phyloP scores from a whole-genome alignment of 805 yeast species.

The Metschnikowia lochheadii region DNA sequence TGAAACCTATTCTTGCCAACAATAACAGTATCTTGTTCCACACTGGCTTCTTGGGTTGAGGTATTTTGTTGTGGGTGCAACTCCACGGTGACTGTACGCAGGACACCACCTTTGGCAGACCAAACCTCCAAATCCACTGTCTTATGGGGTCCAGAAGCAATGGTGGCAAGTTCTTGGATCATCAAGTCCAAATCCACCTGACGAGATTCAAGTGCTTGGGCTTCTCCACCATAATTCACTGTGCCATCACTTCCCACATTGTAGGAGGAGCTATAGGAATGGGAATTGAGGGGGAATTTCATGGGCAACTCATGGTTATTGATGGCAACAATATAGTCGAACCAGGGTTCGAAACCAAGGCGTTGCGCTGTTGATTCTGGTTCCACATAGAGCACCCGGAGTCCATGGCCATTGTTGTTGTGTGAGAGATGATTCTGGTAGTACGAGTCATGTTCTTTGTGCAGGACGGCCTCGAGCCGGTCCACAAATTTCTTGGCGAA shows the following conservation, averaged over 20 bases:
- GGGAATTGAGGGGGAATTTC: constrained; percentile 28
- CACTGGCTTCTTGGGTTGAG: too few species aligned
- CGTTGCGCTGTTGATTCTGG: constrained; percentile 36
- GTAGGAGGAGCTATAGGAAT: constrained; percentile 20
- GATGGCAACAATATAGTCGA: constrained; percentile 79
- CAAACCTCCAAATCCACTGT: constrained; percentile 61
- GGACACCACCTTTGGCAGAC: constrained; percentile 80
- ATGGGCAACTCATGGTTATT: constrained; percentile 63
- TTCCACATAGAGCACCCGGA: constrained; percentile 34
- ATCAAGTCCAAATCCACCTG: constrained; percentile 41
- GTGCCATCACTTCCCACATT: constrained; percentile 40
- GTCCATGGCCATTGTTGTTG: constrained; percentile 40
- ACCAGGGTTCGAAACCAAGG: constrained; percentile 67
- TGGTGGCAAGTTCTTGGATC: constrained; percentile 38
- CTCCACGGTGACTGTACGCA: constrained; percentile 30
- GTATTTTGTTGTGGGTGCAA: constrained; percentile 1
- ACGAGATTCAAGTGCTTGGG: constrained; percentile 33
- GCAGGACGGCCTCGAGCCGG: constrained; percentile 30
- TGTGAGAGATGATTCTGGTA: constrained; percentile 28
- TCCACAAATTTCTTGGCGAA: constrained; percentile 43
- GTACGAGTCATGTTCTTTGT: constrained; percentile 27
- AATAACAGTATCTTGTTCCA: neutral
- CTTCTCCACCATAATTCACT: constrained; percentile 32
- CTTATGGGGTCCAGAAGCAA: constrained; percentile 29
- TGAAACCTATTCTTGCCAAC: constrained; percentile 36